Evolutionary conservation across 225 moss, liverwort and hornwort species (phyloP).

Genomic region (Pleurozium schreberi): DNA sequence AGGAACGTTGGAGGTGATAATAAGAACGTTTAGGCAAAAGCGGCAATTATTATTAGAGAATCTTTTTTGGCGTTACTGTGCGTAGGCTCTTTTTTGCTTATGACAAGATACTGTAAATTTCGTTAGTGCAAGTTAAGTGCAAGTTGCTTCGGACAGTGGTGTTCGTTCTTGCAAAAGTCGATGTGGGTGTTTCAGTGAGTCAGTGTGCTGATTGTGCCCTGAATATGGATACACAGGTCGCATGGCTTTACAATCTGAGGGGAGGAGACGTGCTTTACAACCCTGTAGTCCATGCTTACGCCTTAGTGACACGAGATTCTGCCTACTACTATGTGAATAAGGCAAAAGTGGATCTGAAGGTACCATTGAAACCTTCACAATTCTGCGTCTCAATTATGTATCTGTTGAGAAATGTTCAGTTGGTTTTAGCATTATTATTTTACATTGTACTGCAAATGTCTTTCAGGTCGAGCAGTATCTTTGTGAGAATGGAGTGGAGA

Average conservation of each 20-base stretch:
- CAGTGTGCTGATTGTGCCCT: neutral
- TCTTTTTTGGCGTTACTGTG: neutral
- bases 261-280: conserved; percentile 75
- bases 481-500: conserved; percentile 58
- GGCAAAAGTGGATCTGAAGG: conserved; percentile 58
- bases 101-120: neutral
- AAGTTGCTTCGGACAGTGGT: neutral
- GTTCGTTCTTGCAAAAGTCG: neutral
- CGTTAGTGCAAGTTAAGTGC: neutral
- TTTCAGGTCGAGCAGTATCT: conserved; percentile 70
- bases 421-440: neutral
- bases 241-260: conserved; percentile 78
- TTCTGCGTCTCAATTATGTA: neutral
- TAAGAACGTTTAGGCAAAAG: neutral
- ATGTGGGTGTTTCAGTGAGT: neutral
- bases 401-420: neutral
- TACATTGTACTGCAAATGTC: neutral
- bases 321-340: conserved; percentile 67
- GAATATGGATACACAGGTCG: conserved; percentile 39
- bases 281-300: conserved; percentile 75
- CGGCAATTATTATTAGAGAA: neutral
- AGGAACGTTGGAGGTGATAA: neutral
- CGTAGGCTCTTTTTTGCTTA: neutral
- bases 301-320: conserved; percentile 48
- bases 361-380: neutral